A percentile compares a stretch with the other conserved stretches of the same genome.
Evolutionary conservation across 306 rosid species (phyloP).

Genomic region (Vigna trinervia): DNA sequence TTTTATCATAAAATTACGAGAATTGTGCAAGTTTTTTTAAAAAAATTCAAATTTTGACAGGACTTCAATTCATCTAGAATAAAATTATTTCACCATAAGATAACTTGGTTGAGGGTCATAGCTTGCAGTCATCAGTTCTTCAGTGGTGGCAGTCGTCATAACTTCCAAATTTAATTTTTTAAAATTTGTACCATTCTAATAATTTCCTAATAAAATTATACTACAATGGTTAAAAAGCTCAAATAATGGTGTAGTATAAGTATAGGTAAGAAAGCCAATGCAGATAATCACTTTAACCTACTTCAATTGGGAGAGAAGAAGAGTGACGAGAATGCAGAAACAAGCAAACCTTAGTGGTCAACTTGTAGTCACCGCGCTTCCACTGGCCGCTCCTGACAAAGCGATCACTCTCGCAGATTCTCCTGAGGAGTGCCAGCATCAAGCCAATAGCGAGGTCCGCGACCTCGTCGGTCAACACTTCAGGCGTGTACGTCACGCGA

Average conservation of each 20-base stretch:
- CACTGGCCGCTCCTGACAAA: conserved; percentile 71
- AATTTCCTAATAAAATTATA: too few relatives aligned
- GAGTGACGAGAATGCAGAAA: not conserved
- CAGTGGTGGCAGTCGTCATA: too few relatives aligned
- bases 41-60: too few relatives aligned
- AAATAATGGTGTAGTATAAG: not conserved
- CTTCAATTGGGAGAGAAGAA: not conserved
- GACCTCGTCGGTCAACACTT: conserved; percentile 87
- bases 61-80: too few relatives aligned
- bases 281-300: not conserved
- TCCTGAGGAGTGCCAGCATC: conserved; percentile 60
- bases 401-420: conserved; percentile 69
- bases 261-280: not conserved
- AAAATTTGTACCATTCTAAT: too few relatives aligned
- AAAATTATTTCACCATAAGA: too few relatives aligned
- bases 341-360: conserved; percentile 66
- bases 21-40: too few relatives aligned
- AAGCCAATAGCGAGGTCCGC: conserved; percentile 78
- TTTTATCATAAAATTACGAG: too few relatives aligned
- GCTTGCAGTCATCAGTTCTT: too few relatives aligned
- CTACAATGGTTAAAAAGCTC: too few relatives aligned
- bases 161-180: too few relatives aligned
- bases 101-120: too few relatives aligned
- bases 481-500: conserved; percentile 78
- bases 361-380: conserved; percentile 69